These are phyloP conservation scores for Aspergillus fischeri DNA, from an alignment of 2,329 filamentous ascomycete species.

Conservation along the genomic window DNA sequence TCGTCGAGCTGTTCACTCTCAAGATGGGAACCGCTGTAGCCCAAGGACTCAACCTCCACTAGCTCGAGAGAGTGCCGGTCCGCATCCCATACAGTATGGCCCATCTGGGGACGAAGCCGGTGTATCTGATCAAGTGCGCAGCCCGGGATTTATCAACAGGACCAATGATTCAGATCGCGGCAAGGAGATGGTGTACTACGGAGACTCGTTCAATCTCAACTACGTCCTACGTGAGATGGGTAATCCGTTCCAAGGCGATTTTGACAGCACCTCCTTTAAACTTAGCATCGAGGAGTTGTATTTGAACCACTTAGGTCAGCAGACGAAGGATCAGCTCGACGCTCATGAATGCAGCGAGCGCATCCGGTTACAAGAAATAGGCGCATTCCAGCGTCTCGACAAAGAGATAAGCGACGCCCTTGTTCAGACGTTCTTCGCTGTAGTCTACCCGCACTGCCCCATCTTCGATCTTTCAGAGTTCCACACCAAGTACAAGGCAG, in stretches of 20 bases:
- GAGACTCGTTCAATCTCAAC: conserved; percentile 7
- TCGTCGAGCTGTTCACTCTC: neutral
- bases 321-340: conserved; percentile 3
- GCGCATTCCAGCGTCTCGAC: neutral
- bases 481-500: neutral
- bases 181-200: conserved; percentile 2
- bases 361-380: neutral
- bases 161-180: neutral
- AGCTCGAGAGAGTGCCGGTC: neutral
- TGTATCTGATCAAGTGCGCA: neutral
- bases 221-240: conserved; percentile 4
- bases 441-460: neutral
- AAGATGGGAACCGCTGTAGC: neutral
- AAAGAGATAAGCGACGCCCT: neutral
- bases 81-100: no score
- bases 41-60: neutral
- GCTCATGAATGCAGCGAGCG: conserved; percentile 1
- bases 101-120: neutral
- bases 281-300: neutral
- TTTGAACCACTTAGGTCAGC: neutral
- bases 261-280: neutral
- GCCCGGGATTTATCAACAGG: neutral
- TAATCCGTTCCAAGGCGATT: neutral
- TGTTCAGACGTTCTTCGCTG: neutral
- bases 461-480: conserved; percentile 4